Evolutionary conservation across 106 monocot species (phyloP).

Genomic region (Phalaenopsis equestris): DNA sequence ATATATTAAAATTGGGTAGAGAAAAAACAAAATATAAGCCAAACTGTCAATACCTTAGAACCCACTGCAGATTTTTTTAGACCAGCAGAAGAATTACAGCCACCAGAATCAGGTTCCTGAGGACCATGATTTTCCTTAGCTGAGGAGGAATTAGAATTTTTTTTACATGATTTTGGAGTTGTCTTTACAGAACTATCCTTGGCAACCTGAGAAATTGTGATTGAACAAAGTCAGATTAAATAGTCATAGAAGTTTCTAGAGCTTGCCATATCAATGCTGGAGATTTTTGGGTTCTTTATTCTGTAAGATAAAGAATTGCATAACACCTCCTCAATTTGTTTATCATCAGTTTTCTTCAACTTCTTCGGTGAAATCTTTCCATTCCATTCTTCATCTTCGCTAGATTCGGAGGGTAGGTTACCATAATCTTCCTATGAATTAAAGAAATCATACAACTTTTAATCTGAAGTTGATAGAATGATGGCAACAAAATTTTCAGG

Average conservation of each 20-base stretch:
- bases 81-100: conserved; percentile 7
- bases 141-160: not conserved
- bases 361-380: conserved; percentile 26
- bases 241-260: not conserved
- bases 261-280: conserved; percentile 2
- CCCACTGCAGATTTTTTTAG: conserved; percentile 10
- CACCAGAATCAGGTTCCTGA: conserved; percentile 15
- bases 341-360: conserved; percentile 13
- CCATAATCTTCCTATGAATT: conserved; percentile 62
- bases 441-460: conserved; percentile 3
- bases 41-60: conserved; percentile 19
- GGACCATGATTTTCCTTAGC: not conserved
- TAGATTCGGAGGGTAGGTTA: conserved; percentile 51
- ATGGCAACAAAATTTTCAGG: not conserved
- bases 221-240: not conserved
- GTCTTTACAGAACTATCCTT: not conserved
- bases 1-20: not conserved
- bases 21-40: not conserved
- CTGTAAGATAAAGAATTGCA: conserved; percentile 9
- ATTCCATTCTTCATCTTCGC: conserved; percentile 72
- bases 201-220: not conserved
- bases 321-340: conserved; percentile 1
- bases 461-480: not conserved
- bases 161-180: not conserved
- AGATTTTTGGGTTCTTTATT: not conserved